A percentile compares a stretch with the other conserved stretches of the same genome.
Evolutionary conservation across 1,284 basidiomycete species (phyloP).

Genomic region (Rhodofomes roseus): DNA sequence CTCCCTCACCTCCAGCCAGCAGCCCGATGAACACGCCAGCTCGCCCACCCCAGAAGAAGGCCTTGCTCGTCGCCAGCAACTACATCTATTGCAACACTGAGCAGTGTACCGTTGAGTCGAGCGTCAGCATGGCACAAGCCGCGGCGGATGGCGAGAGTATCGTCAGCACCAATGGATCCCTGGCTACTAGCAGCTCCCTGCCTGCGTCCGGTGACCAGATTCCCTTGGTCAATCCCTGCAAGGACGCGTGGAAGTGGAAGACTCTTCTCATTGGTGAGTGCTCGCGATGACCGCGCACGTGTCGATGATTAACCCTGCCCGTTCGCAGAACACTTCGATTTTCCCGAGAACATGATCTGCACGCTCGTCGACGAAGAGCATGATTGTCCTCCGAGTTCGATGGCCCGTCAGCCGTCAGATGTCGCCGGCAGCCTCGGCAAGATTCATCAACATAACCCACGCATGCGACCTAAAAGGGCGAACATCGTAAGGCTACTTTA

Average conservation of each 20-base stretch:
- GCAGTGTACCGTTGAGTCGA: background rate
- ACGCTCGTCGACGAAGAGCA: background rate
- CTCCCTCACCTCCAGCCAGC: background rate
- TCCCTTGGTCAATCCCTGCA: background rate
- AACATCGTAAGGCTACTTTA: conserved; percentile 8
- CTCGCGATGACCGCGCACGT: background rate
- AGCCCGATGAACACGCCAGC: background rate
- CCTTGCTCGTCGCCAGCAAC: background rate
- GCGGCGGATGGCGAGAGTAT: too few species aligned
- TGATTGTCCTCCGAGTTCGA: background rate
- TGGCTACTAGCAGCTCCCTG: too few species aligned
- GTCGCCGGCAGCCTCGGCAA: background rate
- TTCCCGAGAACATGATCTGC: background rate
- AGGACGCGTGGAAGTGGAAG: background rate
- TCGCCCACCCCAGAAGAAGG: background rate
- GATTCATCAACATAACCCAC: background rate
- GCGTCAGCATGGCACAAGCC: background rate
- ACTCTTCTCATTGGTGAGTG: background rate
- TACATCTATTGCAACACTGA: background rate
- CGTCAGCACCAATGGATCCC: too few species aligned
- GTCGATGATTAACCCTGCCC: background rate
- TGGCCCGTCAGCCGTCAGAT: background rate
- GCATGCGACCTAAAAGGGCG: background rate
- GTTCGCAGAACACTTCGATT: background rate
- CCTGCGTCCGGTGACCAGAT: background rate